phyloP scores from a whole-genome alignment of 192 early-diverging fungal genomes.

The Coemansia sp. region DNA sequence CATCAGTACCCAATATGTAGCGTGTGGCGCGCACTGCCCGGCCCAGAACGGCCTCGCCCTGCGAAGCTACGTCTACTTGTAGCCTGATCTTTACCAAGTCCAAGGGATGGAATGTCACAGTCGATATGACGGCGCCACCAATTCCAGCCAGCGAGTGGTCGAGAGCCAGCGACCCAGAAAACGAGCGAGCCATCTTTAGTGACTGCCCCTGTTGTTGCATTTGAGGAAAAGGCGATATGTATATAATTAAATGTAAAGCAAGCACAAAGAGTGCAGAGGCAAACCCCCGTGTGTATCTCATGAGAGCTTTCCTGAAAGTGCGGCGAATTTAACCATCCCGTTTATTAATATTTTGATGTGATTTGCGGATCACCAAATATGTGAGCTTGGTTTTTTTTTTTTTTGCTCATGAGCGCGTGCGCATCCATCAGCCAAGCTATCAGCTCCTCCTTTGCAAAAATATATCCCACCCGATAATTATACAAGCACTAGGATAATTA shows the following conservation, averaged over 20 bases:
- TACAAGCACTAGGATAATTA: constrained; percentile 7
- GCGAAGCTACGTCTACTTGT: constrained; percentile 70
- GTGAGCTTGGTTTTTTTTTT: neutral
- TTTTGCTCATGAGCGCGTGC: neutral
- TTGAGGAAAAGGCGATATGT: neutral
- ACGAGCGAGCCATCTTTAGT: constrained; percentile 35
- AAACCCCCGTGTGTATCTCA: neutral
- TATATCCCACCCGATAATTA: neutral
- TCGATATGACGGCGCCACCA: constrained; percentile 80
- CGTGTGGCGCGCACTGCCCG: constrained; percentile 68
- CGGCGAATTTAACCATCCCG: neutral
- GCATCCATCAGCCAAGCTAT: neutral
- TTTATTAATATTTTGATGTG: neutral
- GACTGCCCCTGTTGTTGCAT: constrained; percentile 25
- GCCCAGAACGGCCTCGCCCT: constrained; percentile 59
- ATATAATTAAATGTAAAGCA: neutral
- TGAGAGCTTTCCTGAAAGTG: neutral
- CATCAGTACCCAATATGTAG: constrained; percentile 62
- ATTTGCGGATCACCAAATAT: neutral
- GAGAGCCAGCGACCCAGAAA: constrained; percentile 48
- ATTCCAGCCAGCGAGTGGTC: constrained; percentile 93
- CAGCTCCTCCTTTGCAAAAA: constrained; percentile 4
- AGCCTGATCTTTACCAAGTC: constrained; percentile 92
- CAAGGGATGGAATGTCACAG: constrained; percentile 83
- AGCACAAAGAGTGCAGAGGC: neutral